Evolutionary conservation across 73 alveolate genomes (phyloP).

Genomic region (Paramecium biaurelia): DNA sequence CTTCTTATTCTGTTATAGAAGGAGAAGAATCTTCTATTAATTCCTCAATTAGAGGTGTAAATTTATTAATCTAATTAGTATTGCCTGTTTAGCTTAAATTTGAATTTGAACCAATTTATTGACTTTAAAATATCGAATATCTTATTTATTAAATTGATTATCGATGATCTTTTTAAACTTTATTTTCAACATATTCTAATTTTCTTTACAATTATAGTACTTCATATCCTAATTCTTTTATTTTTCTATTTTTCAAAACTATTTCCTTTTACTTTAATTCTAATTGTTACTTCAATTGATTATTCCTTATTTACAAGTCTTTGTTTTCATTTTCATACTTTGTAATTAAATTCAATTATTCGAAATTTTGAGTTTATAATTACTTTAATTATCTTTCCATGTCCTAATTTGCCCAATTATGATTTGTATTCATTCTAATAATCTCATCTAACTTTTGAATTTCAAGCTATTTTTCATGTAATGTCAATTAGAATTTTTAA

Average conservation of each 20-base stretch:
- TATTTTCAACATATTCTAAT: slow-evolving; percentile 9
- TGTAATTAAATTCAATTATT: background rate
- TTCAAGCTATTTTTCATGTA: background rate
- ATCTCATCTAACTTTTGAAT: background rate
- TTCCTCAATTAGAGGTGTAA: background rate
- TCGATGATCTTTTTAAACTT: background rate
- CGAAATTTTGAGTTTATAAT: background rate
- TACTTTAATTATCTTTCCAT: background rate
- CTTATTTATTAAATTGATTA: background rate
- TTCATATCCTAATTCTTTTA: slow-evolving; percentile 6
- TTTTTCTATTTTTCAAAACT: background rate
- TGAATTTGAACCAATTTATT: background rate
- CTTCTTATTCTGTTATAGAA: background rate
- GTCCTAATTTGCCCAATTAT: background rate
- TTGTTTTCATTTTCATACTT: background rate
- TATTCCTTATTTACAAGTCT: background rate
- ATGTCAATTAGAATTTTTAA: background rate
- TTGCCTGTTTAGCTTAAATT: background rate
- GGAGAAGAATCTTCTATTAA: background rate
- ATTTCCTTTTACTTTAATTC: background rate
- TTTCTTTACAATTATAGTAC: background rate
- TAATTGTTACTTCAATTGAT: background rate
- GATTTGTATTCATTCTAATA: background rate
- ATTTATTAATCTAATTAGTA: background rate
- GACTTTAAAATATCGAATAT: background rate